phyloP scores from a whole-genome alignment of 1,284 basidiomycete genomes.

The Meripilus lineatus region DNA sequence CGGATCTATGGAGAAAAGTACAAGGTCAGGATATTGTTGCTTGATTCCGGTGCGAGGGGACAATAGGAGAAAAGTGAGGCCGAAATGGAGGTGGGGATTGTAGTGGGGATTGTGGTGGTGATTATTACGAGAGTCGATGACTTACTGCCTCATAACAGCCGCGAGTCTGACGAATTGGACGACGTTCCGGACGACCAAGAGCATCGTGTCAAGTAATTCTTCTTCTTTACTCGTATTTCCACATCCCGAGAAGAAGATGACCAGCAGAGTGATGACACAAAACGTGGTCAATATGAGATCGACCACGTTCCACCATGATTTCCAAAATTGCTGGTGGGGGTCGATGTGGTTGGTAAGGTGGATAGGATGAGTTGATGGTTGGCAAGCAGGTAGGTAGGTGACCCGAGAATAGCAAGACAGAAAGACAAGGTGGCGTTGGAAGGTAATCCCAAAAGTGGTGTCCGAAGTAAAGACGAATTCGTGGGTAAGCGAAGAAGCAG shows the following conservation, averaged over 20 bases:
- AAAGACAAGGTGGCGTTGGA: too few species aligned
- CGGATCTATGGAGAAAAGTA: slow-evolving; percentile 55
- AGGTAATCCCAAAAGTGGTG: too few species aligned
- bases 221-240: slow-evolving; percentile 78
- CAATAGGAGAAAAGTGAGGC: slow-evolving; percentile 6
- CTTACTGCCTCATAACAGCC: slow-evolving; percentile 86
- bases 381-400: too few species aligned
- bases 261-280: slow-evolving; percentile 81
- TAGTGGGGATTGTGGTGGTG: slow-evolving; percentile 5
- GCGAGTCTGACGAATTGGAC: slow-evolving; percentile 89
- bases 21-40: not conserved
- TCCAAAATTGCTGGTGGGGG: slow-evolving; percentile 88
- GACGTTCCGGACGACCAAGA: slow-evolving; percentile 86
- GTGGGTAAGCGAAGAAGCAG: not conserved
- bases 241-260: slow-evolving; percentile 81
- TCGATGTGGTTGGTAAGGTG: too few species aligned
- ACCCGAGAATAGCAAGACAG: too few species aligned
- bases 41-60: not conserved
- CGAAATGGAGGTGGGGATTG: not conserved
- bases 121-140: slow-evolving; percentile 14
- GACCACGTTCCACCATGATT: slow-evolving; percentile 84
- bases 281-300: slow-evolving; percentile 84
- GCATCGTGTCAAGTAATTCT: slow-evolving; percentile 85
- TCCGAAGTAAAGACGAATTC: not conserved
- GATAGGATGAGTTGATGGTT: too few species aligned